Evolutionary conservation across 768 basidiomycete genomes (phyloP), one percentile per base, ranked within the genome.

Genomic region (Boletus reticulatus): DNA sequence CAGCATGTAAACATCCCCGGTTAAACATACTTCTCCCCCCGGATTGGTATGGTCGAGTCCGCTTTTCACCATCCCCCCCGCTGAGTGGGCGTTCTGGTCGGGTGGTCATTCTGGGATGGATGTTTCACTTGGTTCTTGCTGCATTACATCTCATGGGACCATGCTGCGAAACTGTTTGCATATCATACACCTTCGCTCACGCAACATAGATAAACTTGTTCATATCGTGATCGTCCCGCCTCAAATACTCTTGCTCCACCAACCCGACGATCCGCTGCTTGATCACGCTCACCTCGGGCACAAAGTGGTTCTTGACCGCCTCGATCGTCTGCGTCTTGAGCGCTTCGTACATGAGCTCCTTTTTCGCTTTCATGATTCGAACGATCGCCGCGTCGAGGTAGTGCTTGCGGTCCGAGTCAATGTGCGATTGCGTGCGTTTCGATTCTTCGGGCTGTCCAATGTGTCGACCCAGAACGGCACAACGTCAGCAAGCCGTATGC

Each of bases 341-440:
- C 61, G 88, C 80, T 62, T 89, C 84, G 63, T 92, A 85, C 24
- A 75, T 77, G 72, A 96, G 76, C 72, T 89, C 88, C 75, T 96
- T 98, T 63, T 84, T 83, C 3, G 84, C 86, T 70, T 98, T 98
- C 94, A 98, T 95, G 65, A 96, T 85, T 7, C 97, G 87, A 34
- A 99, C 96, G 63, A 99, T 95, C 20, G 95, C 95, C 1, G 94
- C 94, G 62, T 98, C 94, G 14, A 98, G 78, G 55, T 87, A 85
- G 63, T 87, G 82, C 57, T 87, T 86, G 56, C 96, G 84, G 71
- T 98, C 94, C 36, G 86, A 84, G 60, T 95, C 90, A 38, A 99
- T 92, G 44, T 88, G 81, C 2, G 79, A 80, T 64, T 92, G 92
- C 6, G 92, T 95, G 53, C 84, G 82, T 56, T 82, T 81, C 20